phyloP scores from a whole-genome alignment of 169 alveolate species.

The Fabrea salina region DNA sequence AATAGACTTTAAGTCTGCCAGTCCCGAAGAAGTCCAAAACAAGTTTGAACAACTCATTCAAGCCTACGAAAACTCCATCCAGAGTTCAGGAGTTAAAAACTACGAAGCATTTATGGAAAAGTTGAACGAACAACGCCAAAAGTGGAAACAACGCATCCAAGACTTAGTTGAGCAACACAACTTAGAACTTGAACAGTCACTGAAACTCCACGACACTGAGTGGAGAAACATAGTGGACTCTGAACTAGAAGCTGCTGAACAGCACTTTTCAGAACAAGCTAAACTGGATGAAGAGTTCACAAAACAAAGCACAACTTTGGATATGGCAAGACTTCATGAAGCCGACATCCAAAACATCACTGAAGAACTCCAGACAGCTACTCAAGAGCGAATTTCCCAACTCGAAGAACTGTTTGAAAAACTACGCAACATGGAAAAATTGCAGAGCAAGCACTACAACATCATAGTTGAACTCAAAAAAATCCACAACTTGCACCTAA shows the following conservation, averaged over 20 bases:
- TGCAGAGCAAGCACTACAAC: neutral
- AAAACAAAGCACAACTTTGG: neutral
- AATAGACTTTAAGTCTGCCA: neutral
- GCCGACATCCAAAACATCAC: neutral
- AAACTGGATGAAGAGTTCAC: neutral
- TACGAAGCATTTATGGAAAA: conserved; percentile 1
- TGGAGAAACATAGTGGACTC: neutral
- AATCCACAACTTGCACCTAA: conserved; percentile 5
- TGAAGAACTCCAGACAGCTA: neutral
- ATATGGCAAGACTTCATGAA: neutral
- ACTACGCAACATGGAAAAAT: neutral
- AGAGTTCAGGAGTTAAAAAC: neutral
- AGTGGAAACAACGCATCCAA: neutral
- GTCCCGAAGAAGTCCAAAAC: neutral
- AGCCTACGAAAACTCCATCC: neutral
- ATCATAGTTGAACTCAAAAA: neutral
- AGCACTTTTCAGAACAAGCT: neutral
- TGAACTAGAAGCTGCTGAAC: neutral
- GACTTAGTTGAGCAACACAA: neutral
- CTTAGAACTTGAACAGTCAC: neutral
- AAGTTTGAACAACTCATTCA: neutral
- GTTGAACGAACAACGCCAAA: neutral
- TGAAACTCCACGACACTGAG: neutral
- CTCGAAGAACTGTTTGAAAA: neutral
- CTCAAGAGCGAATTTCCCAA: neutral